Conservation (phyloP, 176 grass and related monocot genomes). For the Pontederia crassipes region DNA sequence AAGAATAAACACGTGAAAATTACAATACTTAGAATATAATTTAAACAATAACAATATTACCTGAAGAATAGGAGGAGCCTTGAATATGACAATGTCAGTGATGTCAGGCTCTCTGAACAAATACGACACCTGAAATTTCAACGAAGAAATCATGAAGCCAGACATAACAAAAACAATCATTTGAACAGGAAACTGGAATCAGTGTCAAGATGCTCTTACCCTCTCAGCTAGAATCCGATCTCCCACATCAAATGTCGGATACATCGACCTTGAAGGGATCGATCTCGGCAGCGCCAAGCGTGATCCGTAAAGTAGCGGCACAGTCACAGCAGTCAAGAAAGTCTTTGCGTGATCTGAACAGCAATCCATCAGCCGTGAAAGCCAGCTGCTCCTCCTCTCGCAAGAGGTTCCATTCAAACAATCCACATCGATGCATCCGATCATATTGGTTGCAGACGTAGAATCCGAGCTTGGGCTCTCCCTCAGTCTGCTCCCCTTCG, state of each 20-base stretch:
- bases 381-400: slow-evolving; percentile 41
- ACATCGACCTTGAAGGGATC: slow-evolving; percentile 94
- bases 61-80: slow-evolving; percentile 52
- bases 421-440: background rate
- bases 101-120: slow-evolving; percentile 69
- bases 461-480: background rate
- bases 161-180: background rate
- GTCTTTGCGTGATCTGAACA: slow-evolving; percentile 93
- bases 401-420: slow-evolving; percentile 6
- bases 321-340: slow-evolving; percentile 63
- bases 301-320: slow-evolving; percentile 62
- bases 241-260: slow-evolving; percentile 88
- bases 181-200: background rate
- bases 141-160: background rate
- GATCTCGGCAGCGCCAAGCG: slow-evolving; percentile 77
- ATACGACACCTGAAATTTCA: slow-evolving; percentile 58
- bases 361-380: slow-evolving; percentile 61
- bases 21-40: background rate
- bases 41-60: slow-evolving; percentile 19
- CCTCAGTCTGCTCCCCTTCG: slow-evolving; percentile 4
- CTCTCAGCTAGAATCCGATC: slow-evolving; percentile 90
- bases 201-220: slow-evolving; percentile 25
- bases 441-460: background rate
- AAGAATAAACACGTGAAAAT: too few relatives aligned
- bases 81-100: slow-evolving; percentile 90